Conservation (phyloP, 2,329 filamentous ascomycete species). For the Trematosphaeria pertusa region DNA sequence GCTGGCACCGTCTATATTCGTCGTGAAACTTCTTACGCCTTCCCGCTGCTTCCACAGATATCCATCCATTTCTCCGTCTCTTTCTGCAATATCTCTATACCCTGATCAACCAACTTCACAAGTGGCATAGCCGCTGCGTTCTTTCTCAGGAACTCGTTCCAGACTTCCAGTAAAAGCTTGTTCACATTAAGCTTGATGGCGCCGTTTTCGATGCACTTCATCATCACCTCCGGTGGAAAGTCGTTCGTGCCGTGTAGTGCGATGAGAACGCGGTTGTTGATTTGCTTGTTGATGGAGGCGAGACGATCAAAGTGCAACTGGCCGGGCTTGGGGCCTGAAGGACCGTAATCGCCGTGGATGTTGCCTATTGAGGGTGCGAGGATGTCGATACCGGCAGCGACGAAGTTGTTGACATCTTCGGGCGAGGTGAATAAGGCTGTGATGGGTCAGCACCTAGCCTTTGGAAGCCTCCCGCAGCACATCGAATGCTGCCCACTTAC, state of each 20-base stretch:
- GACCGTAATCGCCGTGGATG: slow-evolving; percentile 75
- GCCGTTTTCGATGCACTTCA: slow-evolving; percentile 59
- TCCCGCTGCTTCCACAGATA: slow-evolving; percentile 55
- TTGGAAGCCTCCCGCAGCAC: too few relatives aligned
- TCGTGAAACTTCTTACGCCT: too few relatives aligned
- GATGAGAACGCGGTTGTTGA: slow-evolving; percentile 53
- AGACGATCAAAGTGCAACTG: slow-evolving; percentile 43
- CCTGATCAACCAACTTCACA: slow-evolving; percentile 53
- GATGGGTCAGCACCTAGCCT: slow-evolving; percentile 8
- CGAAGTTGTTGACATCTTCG: slow-evolving; percentile 72
- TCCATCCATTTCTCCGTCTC: slow-evolving; percentile 59
- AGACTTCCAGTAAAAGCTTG: slow-evolving; percentile 58
- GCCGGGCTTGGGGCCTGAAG: slow-evolving; percentile 55
- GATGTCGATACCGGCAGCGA: slow-evolving; percentile 73
- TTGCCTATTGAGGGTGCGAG: slow-evolving; percentile 78
- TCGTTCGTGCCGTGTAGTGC: slow-evolving; percentile 66
- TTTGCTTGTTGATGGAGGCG: slow-evolving; percentile 37
- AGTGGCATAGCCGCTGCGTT: slow-evolving; percentile 43
- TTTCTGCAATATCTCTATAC: slow-evolving; percentile 52
- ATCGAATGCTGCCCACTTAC: slow-evolving; percentile 27
- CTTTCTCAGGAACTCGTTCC: slow-evolving; percentile 51
- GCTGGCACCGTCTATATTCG: too few relatives aligned
- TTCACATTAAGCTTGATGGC: slow-evolving; percentile 67
- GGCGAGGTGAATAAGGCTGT: slow-evolving; percentile 66
- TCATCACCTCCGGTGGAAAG: slow-evolving; percentile 59